phyloP scores from a whole-genome alignment of 2,329 filamentous ascomycete genomes.

The Blastomyces percursus region DNA sequence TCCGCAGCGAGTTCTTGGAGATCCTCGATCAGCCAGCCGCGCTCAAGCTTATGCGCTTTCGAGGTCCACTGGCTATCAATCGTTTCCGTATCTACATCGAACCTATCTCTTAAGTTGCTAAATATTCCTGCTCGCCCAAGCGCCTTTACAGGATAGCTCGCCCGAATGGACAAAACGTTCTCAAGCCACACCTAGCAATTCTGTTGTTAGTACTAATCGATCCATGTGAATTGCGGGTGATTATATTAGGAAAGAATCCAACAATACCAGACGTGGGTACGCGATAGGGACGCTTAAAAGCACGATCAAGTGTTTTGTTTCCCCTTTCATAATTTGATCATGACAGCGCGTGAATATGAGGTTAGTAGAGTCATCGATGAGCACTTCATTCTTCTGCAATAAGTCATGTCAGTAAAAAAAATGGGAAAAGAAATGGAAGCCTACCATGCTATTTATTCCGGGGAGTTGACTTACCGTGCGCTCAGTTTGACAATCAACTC shows the following conservation, averaged over 20 bases:
- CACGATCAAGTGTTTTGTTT: conserved; percentile 82
- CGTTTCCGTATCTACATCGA: conserved; percentile 85
- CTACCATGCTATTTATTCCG: neutral
- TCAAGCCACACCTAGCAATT: conserved; percentile 51
- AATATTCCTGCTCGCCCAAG: conserved; percentile 72
- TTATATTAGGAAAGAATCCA: neutral
- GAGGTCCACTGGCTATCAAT: conserved; percentile 96
- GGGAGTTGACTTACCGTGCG: conserved; percentile 45
- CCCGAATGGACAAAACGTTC: conserved; percentile 63
- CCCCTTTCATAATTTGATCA: conserved; percentile 66
- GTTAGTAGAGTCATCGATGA: conserved; percentile 73
- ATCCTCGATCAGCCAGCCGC: conserved; percentile 76
- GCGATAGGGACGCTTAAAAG: conserved; percentile 74
- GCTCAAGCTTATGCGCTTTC: conserved; percentile 84
- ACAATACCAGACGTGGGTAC: conserved; percentile 64
- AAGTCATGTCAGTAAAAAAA: conserved; percentile 16
- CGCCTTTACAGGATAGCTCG: conserved; percentile 83
- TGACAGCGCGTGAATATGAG: conserved; percentile 78
- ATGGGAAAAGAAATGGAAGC: neutral
- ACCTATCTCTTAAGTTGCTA: conserved; percentile 70
- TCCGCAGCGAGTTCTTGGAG: conserved; percentile 87
- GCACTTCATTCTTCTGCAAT: conserved; percentile 54
- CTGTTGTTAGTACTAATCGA: conserved; percentile 2
- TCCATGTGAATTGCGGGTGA: neutral
- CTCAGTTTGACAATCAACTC: conserved; percentile 84